Conservation (phyloP, 495 filamentous ascomycete genomes). For the Xylaria nigripes region DNA sequence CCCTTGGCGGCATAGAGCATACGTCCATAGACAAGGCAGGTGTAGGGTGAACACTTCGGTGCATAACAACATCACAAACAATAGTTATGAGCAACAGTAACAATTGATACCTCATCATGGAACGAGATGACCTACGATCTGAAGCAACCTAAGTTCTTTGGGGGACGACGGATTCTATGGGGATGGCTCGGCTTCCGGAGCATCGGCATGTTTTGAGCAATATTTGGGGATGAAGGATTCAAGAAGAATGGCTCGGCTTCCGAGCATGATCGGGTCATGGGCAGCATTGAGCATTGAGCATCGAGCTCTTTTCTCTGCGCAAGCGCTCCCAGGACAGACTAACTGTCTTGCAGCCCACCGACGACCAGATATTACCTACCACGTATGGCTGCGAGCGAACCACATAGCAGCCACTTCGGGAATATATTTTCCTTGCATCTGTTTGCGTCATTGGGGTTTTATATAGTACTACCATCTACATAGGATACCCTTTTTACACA, state of each 20-base stretch:
- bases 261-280: neutral
- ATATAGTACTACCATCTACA: neutral
- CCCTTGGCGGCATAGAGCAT: conserved; percentile 4
- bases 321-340: neutral
- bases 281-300: neutral
- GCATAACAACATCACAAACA: neutral
- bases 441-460: neutral
- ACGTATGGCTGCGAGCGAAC: neutral
- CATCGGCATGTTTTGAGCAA: conserved; percentile 5
- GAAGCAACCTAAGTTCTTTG: no score
- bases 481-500: no score
- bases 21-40: neutral
- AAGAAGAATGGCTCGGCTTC: neutral
- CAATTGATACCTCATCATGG: neutral
- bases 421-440: neutral
- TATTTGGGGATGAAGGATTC: neutral
- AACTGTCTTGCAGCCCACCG: neutral
- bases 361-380: neutral
- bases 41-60: neutral
- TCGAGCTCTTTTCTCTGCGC: neutral
- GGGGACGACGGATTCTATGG: neutral
- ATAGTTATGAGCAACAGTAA: conserved; percentile 8
- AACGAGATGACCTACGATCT: neutral
- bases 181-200: neutral
- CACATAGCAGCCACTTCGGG: neutral